Evolutionary conservation across 768 basidiomycete species (phyloP).

Genomic region (Naganishia friedmannii): DNA sequence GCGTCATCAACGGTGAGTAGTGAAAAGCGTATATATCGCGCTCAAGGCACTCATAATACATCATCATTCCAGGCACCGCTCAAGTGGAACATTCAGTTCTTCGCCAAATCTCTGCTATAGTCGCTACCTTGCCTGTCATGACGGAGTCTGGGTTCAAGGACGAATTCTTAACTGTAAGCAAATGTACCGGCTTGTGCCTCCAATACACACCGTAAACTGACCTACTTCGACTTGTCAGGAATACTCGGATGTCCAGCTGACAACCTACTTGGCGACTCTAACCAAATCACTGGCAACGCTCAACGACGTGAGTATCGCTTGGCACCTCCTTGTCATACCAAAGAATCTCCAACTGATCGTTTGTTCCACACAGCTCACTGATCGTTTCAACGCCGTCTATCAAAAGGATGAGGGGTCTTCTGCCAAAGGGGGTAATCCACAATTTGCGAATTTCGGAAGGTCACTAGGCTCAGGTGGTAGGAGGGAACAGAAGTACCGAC

Average conservation of each 20-base stretch:
- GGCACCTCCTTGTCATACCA: not conserved
- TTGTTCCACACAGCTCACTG: not conserved
- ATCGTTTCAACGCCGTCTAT: conserved; percentile 16
- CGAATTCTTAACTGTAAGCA: conserved; percentile 78
- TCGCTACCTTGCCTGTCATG: conserved; percentile 83
- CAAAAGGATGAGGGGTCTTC: not conserved
- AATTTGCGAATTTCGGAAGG: conserved; percentile 6
- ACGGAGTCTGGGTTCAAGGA: conserved; percentile 76
- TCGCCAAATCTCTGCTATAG: conserved; percentile 76
- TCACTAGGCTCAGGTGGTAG: not conserved
- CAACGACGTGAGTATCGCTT: conserved; percentile 68
- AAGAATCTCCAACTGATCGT: not conserved
- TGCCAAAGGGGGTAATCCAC: not conserved
- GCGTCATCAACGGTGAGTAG: conserved; percentile 65
- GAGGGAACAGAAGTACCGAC: conserved; percentile 5
- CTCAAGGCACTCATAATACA: not conserved
- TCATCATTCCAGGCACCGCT: conserved; percentile 60
- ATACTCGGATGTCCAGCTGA: conserved; percentile 91
- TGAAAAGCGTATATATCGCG: not conserved
- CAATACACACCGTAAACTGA: not conserved
- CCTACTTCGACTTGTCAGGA: conserved; percentile 63
- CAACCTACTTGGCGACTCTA: conserved; percentile 77
- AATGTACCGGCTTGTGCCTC: not conserved
- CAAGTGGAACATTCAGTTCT: conserved; percentile 73
- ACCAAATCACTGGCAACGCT: conserved; percentile 83